Percentiles rank a stretch among this genome's conserved stretches.
phyloP scores from a whole-genome alignment of 352 stramenopile genomes.

The Phytophthora sp. region DNA sequence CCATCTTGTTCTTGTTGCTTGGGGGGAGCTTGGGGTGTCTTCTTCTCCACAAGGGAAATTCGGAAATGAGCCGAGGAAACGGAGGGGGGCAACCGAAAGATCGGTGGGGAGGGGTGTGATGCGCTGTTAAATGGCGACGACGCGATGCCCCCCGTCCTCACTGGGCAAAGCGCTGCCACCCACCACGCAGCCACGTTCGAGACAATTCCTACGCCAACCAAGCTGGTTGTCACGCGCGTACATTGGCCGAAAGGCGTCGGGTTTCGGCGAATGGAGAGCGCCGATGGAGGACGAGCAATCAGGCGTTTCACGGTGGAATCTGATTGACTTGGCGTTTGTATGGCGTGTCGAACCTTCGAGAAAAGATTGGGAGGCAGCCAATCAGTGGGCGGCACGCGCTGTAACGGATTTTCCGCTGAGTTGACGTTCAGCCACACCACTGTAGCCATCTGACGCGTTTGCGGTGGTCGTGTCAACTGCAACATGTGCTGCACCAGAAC shows the following conservation, averaged over 20 bases:
- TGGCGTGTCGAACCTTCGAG: slow-evolving; percentile 2
- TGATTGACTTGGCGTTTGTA: slow-evolving; percentile 14
- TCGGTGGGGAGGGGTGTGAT: background rate
- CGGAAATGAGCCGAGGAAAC: slow-evolving; percentile 13
- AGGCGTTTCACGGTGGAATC: background rate
- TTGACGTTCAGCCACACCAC: background rate
- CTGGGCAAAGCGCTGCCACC: slow-evolving; percentile 7
- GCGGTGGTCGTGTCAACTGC: too few species aligned
- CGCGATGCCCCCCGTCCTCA: background rate
- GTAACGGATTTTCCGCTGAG: slow-evolving; percentile 19
- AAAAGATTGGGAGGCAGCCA: slow-evolving; percentile 3
- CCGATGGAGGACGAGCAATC: background rate
- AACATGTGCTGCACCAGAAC: too few species aligned
- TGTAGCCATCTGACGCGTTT: slow-evolving; percentile 13
- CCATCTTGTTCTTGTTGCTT: slow-evolving; percentile 25
- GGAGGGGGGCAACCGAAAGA: slow-evolving; percentile 2
- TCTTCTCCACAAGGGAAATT: slow-evolving; percentile 32
- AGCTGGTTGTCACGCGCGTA: background rate
- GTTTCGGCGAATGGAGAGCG: background rate
- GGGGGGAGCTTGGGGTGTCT: slow-evolving; percentile 2
- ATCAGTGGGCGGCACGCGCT: slow-evolving; percentile 5
- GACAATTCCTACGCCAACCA: slow-evolving; percentile 8
- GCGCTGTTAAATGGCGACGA: background rate
- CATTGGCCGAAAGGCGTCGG: background rate
- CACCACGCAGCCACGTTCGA: slow-evolving; percentile 6